Evolutionary conservation across 2,329 filamentous ascomycete species (phyloP).

Genomic region (Monosporascus sp.): DNA sequence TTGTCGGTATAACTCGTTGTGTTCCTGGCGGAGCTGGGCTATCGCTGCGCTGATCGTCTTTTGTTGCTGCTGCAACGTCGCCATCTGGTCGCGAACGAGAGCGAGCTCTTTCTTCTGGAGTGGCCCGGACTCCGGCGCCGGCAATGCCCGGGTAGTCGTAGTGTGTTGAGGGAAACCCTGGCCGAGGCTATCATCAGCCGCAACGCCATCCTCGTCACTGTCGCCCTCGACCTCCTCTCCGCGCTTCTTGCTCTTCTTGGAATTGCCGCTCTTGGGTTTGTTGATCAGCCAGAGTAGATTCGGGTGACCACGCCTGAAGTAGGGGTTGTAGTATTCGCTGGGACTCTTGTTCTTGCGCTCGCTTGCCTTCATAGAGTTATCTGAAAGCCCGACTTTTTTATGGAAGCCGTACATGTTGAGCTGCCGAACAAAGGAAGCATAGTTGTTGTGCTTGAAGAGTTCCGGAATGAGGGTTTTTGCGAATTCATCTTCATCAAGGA

Average conservation of each 20-base stretch:
- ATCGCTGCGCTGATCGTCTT: slow-evolving; percentile 80
- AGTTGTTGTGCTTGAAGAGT: slow-evolving; percentile 99
- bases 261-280: slow-evolving; percentile 74
- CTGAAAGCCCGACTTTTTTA: slow-evolving; percentile 87
- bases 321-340: slow-evolving; percentile 96
- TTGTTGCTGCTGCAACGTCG: slow-evolving; percentile 80
- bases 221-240: slow-evolving; percentile 63
- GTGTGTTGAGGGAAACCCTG: slow-evolving; percentile 30
- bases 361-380: slow-evolving; percentile 96
- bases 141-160: slow-evolving; percentile 30
- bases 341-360: slow-evolving; percentile 97
- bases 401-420: slow-evolving; percentile 98
- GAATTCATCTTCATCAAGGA: slow-evolving; percentile 95
- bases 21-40: slow-evolving; percentile 73
- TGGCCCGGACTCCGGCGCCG: slow-evolving; percentile 41
- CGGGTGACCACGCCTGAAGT: slow-evolving; percentile 87
- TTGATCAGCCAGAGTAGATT: slow-evolving; percentile 95
- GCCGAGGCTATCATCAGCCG: slow-evolving; percentile 36
- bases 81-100: slow-evolving; percentile 72
- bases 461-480: slow-evolving; percentile 95
- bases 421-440: slow-evolving; percentile 92
- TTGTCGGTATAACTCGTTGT: slow-evolving; percentile 82
- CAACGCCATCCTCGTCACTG: slow-evolving; percentile 60
- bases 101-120: slow-evolving; percentile 68
- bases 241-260: slow-evolving; percentile 56